Evolutionary conservation across 169 alveolate species (phyloP).

Genomic region (Plasmodium blacklocki): DNA sequence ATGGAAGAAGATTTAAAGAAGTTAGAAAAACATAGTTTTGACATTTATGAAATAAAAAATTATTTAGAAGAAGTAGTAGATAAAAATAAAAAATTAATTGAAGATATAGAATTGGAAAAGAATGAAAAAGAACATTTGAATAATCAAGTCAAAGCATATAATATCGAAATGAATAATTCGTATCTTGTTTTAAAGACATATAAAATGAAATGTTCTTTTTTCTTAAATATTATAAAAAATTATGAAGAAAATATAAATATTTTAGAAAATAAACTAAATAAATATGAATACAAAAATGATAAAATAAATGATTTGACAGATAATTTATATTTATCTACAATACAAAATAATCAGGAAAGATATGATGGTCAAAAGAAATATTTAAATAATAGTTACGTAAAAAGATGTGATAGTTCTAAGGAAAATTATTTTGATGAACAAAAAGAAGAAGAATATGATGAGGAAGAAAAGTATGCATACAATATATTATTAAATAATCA

Average conservation of each 20-base stretch:
- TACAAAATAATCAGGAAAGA: background rate
- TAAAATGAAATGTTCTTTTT: constrained; percentile 70
- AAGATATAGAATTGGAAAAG: constrained; percentile 48
- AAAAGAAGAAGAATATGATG: background rate
- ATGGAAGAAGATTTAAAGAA: constrained; percentile 59
- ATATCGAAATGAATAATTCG: constrained; percentile 40
- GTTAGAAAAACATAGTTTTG: constrained; percentile 67
- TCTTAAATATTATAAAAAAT: constrained; percentile 39
- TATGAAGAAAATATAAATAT: constrained; percentile 26
- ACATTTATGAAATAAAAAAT: constrained; percentile 71
- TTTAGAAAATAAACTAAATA: constrained; percentile 18
- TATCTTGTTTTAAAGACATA: constrained; percentile 27
- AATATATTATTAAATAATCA: background rate
- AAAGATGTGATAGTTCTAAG: background rate
- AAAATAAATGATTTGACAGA: background rate
- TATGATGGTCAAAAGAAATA: background rate
- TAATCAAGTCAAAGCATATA: constrained; percentile 18
- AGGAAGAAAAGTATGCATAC: background rate
- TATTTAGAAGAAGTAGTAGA: constrained; percentile 34
- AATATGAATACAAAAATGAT: constrained; percentile 10
- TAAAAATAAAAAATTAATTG: constrained; percentile 43
- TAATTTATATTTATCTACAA: background rate
- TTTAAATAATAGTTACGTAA: background rate
- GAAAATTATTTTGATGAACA: background rate
- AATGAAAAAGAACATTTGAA: constrained; percentile 64